Evolutionary conservation across 1,284 basidiomycete species (phyloP), one percentile per base, ranked within the genome.

Genomic region (Trichosporon faecale): DNA sequence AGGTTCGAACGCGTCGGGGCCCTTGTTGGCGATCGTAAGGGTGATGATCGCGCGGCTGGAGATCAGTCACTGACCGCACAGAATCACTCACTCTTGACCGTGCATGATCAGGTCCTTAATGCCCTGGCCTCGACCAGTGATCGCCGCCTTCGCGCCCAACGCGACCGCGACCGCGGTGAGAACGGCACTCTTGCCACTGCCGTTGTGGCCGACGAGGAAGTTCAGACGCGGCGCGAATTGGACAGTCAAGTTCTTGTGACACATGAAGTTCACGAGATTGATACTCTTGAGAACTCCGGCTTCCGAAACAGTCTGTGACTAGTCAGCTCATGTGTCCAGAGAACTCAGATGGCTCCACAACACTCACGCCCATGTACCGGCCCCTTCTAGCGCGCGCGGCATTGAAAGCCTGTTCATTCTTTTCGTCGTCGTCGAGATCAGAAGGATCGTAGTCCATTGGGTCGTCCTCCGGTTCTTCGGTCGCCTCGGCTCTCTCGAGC

Each of bases 181-280:
- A 49, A 98, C 90, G 1, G 97, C 95, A 79, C 93, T 96, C 85
- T 99, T 99, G 14, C 97, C 95, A 83, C 83, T 84, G 55, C 87
- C 86, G 76, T 88, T 88, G 86, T 81, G 84, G 87, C 97, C 97
- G 69, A 98, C 96, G 74, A 99, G 91, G 79, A 99, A 98, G 84
- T 99, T 98, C 80, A 98, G 91, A 81, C 94, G 93, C 2, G 91
- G 90, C 0, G 91, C 93, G 75, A 97, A 93, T 5, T 87, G 86
- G 81, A 97, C 91, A 0, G 87, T 89, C 64, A 95, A 87, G 81
- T 88, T 90, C 78, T 89, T 87, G 85, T 99, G 97, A 81, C 95
- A 98, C 95, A 99, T 98, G 84, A 99, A 99, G 81, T 98, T 91
- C 79, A 89, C 86, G 87, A 97, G 89, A 77, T 93, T 90, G 66